Conservation (phyloP, 2,329 filamentous ascomycete genomes). For the Fusarium fracticaudum region DNA sequence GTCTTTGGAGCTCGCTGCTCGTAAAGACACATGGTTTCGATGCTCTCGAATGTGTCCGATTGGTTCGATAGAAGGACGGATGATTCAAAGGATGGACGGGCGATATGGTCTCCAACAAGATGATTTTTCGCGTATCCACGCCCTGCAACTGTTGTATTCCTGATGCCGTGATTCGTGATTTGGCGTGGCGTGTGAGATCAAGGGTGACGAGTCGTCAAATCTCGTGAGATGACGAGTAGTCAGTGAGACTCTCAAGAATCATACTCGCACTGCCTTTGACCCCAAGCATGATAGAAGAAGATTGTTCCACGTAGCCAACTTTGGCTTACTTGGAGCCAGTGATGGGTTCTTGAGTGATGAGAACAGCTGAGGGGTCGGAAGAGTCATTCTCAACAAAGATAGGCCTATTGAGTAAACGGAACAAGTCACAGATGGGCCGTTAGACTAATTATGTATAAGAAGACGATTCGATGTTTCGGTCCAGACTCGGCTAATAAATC, state of each 20-base stretch:
- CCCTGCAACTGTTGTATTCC: background rate
- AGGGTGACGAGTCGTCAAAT: background rate
- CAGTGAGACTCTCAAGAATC: background rate
- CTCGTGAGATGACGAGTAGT: background rate
- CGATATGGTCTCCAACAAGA: conserved; percentile 41
- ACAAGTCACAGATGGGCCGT: conserved; percentile 3
- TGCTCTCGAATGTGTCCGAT: conserved; percentile 35
- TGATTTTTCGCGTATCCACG: conserved; percentile 33
- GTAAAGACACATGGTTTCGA: conserved; percentile 30
- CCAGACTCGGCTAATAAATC: conserved; percentile 39
- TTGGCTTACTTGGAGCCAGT: background rate
- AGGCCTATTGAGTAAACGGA: background rate
- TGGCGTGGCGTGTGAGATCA: too few species aligned
- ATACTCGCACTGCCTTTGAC: too few species aligned
- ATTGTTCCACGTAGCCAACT: background rate
- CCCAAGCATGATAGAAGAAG: background rate
- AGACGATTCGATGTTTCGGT: conserved; percentile 32
- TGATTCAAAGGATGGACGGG: conserved; percentile 39
- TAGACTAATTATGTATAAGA: conserved; percentile 15
- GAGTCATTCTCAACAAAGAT: background rate
- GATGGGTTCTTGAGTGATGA: background rate
- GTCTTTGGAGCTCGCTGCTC: conserved; percentile 35
- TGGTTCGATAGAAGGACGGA: conserved; percentile 38
- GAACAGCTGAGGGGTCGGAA: background rate
- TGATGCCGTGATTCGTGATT: background rate